Base-by-base conservation (phyloP, 2,329 filamentous ascomycete genomes). In the Fusarium subtropicale region DNA sequence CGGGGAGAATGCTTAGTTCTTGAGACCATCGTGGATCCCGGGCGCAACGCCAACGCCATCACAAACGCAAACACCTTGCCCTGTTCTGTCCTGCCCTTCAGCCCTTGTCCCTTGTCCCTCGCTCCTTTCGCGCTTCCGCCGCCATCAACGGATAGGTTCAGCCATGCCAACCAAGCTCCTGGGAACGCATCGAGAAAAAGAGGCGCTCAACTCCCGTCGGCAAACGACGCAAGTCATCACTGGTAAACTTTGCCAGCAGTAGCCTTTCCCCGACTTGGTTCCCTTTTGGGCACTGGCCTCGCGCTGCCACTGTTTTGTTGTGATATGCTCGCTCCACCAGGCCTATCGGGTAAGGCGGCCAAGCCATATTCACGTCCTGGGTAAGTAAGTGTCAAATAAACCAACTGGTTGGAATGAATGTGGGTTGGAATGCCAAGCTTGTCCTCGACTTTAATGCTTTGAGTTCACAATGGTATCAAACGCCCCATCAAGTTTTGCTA, bases 131-230 rank as follows among this genome's bases (percentile, higher is more conserved):
- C 71, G 65, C 63, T 75, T 75, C 75, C 74, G 74, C 70, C 70
- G 74, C 75, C 75, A 77, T 76, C 58, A 56, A 74, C 75, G 75
- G 75, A 76, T 76, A 76, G 69, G 73, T 68, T 75, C 74, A 77
- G 76, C 75, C 74, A 77, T 76, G 73, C 73, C 73, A 75, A 76
- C 75, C 75, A 74, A 77, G 53, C 60, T 67, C 65, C 64, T 75
- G 75, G 75, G 73, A 73, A 74, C 74, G 60, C 72, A 68, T 71
- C 64, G 42, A 69, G 60, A 55, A 69, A 64, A 71, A 50, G 74
- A 74, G 74, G 73, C 72, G 71, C 72, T 68, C 64, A 64, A 72
- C 67, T 74, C 71, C 71, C 71, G 63, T 60, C 72, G 26, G 64
- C 54, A 55, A 39, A 58, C 56, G 56, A 72, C 64, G 61, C 69